phyloP scores from a whole-genome alignment of 2,329 filamentous ascomycete genomes.

The Xylaria sp. region DNA sequence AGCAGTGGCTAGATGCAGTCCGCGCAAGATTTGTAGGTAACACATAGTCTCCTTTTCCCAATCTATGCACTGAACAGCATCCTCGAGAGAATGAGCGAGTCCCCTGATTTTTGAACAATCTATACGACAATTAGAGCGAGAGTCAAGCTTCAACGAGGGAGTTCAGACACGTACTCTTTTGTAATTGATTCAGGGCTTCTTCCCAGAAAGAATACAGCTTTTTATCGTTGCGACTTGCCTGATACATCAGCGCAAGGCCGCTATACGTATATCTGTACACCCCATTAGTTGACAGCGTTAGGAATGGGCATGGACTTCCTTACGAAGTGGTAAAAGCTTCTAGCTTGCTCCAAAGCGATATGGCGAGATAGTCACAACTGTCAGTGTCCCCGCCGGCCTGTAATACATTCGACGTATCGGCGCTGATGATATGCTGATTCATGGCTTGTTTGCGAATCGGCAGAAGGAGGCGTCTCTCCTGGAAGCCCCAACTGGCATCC shows the following conservation, averaged over 20 bases:
- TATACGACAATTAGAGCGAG: slow-evolving; percentile 12
- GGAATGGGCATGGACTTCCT: slow-evolving; percentile 24
- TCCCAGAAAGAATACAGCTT: slow-evolving; percentile 38
- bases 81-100: slow-evolving; percentile 48
- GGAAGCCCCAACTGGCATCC: slow-evolving; percentile 41
- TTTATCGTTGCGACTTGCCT: slow-evolving; percentile 35
- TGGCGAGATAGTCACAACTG: slow-evolving; percentile 49
- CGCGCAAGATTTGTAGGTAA: slow-evolving; percentile 66
- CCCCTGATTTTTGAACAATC: slow-evolving; percentile 33
- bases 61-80: slow-evolving; percentile 52
- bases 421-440: slow-evolving; percentile 47
- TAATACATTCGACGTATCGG: slow-evolving; percentile 52
- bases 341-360: slow-evolving; percentile 56
- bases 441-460: slow-evolving; percentile 50
- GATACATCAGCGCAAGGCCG: slow-evolving; percentile 42
- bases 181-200: slow-evolving; percentile 34
- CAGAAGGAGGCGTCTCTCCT: slow-evolving; percentile 47
- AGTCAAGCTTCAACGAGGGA: slow-evolving; percentile 2
- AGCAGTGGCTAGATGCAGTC: slow-evolving; percentile 63
- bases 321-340: slow-evolving; percentile 54
- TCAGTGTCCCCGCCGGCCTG: slow-evolving; percentile 41
- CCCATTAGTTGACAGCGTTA: slow-evolving; percentile 2
- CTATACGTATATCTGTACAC: slow-evolving; percentile 49
- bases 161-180: slow-evolving; percentile 29
- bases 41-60: slow-evolving; percentile 63